phyloP scores from a whole-genome alignment of 768 basidiomycete genomes.

The Sistotremastrum niveocremeum region DNA sequence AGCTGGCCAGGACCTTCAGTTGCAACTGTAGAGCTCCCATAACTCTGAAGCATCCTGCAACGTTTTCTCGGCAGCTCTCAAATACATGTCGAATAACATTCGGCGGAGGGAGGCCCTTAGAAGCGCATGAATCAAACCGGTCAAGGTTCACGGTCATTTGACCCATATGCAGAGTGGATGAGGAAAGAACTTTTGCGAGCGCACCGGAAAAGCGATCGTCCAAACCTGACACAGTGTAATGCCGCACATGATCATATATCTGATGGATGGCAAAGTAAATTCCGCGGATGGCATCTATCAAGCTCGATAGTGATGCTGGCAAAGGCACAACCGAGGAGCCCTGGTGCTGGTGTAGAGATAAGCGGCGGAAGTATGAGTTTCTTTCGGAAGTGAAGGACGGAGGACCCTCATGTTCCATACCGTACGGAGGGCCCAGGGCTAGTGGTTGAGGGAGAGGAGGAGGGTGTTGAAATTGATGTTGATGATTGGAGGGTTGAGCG shows the following conservation, averaged over 20 bases:
- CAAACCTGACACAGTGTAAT: conserved; percentile 72
- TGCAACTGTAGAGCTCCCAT: conserved; percentile 71
- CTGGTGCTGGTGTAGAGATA: conserved; percentile 55
- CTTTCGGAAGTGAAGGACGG: conserved; percentile 66
- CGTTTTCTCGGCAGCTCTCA: conserved; percentile 72
- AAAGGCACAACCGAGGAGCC: conserved; percentile 53
- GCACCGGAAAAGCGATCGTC: conserved; percentile 74
- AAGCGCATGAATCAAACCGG: conserved; percentile 74
- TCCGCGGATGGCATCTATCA: conserved; percentile 83
- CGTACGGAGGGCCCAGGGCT: no score
- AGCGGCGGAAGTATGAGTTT: conserved; percentile 88
- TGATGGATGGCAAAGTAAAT: conserved; percentile 88
- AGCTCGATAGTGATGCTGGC: conserved; percentile 37
- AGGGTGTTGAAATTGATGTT: conserved; percentile 7
- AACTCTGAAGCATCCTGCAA: conserved; percentile 78
- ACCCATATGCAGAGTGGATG: conserved; percentile 68
- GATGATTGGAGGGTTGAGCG: background rate
- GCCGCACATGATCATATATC: conserved; percentile 77
- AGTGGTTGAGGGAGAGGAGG: conserved; percentile 25
- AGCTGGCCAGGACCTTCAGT: conserved; percentile 56
- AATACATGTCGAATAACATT: conserved; percentile 63
- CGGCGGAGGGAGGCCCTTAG: conserved; percentile 54
- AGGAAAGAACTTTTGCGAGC: conserved; percentile 73
- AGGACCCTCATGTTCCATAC: conserved; percentile 8
- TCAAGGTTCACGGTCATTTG: conserved; percentile 81